Base-by-base conservation (phyloP, 108 stramenopile species). In the Schizochytrium sp. region DNA sequence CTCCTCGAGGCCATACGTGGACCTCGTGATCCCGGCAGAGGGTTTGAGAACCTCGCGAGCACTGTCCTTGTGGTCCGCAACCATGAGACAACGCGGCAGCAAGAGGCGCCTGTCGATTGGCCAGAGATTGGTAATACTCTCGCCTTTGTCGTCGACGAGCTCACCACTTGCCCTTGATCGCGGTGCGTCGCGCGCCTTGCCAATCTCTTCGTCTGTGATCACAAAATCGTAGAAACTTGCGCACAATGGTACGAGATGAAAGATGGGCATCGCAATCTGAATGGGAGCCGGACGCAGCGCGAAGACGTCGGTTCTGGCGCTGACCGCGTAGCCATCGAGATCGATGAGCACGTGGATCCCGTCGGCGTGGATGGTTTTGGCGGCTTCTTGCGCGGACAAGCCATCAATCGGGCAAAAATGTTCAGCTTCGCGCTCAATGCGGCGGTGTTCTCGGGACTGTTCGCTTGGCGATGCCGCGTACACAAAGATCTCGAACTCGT, bases 11-110 rank as follows among this genome's bases (percentile, higher is more conserved):
- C 95, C 94, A 88, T 96, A 95, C 89, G 89, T 88, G 3, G 58
- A 59, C 21, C 96, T 94, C 58, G 93, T 72, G n/a, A 90, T 88
- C n/a, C 58, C 87, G 72, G 71, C 89, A 23, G 90, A 88, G 59
- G 90, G 91, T 43, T 91, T 63, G 60, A 94, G 71, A n/a, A 94
- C 92, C 60, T 83, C 60, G 12, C 88, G 72, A 16, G 94, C 92
- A 58, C 89, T 92, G 89, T 94, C 91, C 63, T 91, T 93, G 90
- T 97, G 97, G 88, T 94, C 94, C 87, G 96, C 96, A 53, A 96
- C 96, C 91, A 97, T 96, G 90, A 96, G 96, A 60, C 92, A 94
- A 89, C 96, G 95, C 34, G 97, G 97, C 94, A 97, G 94, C 34
- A 96, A 72, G 60, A 96, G 88, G n/a, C 95, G 93, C 60, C 94